Evolutionary conservation across 768 basidiomycete genomes (phyloP), one percentile per base, ranked within the genome.

Genomic region (Hemileccinum impolitum): DNA sequence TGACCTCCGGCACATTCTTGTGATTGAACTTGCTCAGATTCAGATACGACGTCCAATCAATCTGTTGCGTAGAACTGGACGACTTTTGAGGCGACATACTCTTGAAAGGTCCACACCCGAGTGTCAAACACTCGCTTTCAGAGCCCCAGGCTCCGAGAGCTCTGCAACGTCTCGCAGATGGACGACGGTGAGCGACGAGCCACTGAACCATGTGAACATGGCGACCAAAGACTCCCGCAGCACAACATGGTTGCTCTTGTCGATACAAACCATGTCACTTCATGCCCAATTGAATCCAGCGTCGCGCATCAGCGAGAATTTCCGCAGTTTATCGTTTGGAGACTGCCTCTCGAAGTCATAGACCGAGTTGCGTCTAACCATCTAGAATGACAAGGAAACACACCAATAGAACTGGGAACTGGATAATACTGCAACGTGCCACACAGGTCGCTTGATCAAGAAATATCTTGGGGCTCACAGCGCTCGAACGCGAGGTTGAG

Each of bases 81-180:
- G 15, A 25, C 42, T 3, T 26, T 43, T 14, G 53, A 31, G 2
- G 50, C 53, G 6, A 43, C 11, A 6, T 52, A 54, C 10, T 53
- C 50, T 19, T 51, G 52, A 0, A 45, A 36, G 1, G 45, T 54
- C 53, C 53, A 54, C 1, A n/a, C 45, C 0, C 53, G 36, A 11
- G 41, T 54, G 41, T 46, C 23, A 23, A 23, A 23, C 23, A 6
- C 23, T 23, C 6, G 23, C 23, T 6, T 23, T 3, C 23, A 23
- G 23, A 23, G 3, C 6, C 3, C 23, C 23, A 23, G 23, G 23
- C 23, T 23, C 23, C 23, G 23, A 23, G 23, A 23, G 11, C 28
- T 9, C 28, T 9, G 4, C 28, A 9, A 23, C 23, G 23, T 23
- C 23, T 23, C 28, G 28, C 2, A 30, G 28, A 12, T 30, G 9